phyloP scores from a whole-genome alignment of 2,329 filamentous ascomycete genomes.

The Trichophyton rubrum region DNA sequence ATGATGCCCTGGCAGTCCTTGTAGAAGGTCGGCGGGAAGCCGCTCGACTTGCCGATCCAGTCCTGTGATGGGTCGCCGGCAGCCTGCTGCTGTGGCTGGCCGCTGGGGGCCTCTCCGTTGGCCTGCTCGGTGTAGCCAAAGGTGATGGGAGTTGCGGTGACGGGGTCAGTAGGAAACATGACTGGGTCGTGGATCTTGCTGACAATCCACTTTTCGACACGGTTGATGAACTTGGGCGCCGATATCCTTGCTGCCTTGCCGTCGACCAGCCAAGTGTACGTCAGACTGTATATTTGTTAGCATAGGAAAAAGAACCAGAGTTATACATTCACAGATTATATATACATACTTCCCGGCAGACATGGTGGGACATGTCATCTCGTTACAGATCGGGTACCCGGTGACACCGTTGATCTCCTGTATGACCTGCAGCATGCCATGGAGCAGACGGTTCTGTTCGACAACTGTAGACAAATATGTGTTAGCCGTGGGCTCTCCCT shows the following conservation, averaged over 20 bases:
- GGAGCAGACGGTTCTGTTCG: constrained; percentile 79
- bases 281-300: constrained; percentile 48
- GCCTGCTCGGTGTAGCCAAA: constrained; percentile 27
- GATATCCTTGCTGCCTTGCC: constrained; percentile 83
- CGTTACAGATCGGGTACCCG: constrained; percentile 69
- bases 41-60: constrained; percentile 85
- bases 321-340: neutral
- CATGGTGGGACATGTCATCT: constrained; percentile 76
- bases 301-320: neutral
- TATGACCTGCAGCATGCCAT: constrained; percentile 78
- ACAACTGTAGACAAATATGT: constrained; percentile 48
- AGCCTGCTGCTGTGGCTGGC: constrained; percentile 18
- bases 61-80: constrained; percentile 48
- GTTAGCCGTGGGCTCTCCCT: too few species aligned
- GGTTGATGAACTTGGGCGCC: constrained; percentile 82
- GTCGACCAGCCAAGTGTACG: constrained; percentile 91
- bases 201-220: constrained; percentile 94
- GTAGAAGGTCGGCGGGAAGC: constrained; percentile 82
- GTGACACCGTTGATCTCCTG: constrained; percentile 70
- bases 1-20: constrained; percentile 88
- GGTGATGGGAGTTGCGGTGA: constrained; percentile 45
- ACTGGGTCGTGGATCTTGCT: constrained; percentile 83
- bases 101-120: constrained; percentile 36
- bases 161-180: constrained; percentile 80
- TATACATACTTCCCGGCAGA: constrained; percentile 74